Percentiles rank a stretch among this genome's conserved stretches.
phyloP scores from a whole-genome alignment of 2,329 filamentous ascomycete species.

The Clarireedia paspali region DNA sequence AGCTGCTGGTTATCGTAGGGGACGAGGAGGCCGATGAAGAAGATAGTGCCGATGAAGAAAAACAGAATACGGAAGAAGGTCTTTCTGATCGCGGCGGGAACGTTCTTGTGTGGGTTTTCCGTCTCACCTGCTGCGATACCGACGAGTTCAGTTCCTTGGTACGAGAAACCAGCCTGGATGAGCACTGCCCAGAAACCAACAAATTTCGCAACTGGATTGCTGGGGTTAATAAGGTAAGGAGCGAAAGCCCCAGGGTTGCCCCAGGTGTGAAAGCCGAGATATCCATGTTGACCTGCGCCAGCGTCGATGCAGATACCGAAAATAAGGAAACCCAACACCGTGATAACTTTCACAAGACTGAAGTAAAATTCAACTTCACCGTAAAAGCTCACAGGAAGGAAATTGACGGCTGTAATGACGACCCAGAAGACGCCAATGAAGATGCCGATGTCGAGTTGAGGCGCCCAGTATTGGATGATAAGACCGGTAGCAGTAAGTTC shows the following conservation, averaged over 20 bases:
- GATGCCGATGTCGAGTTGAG: conserved; percentile 55
- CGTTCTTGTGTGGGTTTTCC: conserved; percentile 50
- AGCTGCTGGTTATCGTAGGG: conserved; percentile 45
- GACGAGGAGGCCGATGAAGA: conserved; percentile 51
- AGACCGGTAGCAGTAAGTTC: conserved; percentile 66
- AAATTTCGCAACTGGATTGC: conserved; percentile 36
- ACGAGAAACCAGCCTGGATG: conserved; percentile 41
- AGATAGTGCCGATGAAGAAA: conserved; percentile 43
- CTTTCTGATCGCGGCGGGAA: conserved; percentile 57
- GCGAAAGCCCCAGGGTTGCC: conserved; percentile 53
- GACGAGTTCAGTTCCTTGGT: conserved; percentile 55
- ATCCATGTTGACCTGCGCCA: conserved; percentile 51
- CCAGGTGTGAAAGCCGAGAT: conserved; percentile 53
- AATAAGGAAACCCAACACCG: conserved; percentile 67
- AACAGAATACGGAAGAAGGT: conserved; percentile 50
- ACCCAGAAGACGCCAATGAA: conserved; percentile 70
- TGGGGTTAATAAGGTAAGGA: conserved; percentile 47
- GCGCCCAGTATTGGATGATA: conserved; percentile 69
- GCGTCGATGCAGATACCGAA: conserved; percentile 70
- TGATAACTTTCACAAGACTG: conserved; percentile 68
- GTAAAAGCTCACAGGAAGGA: conserved; percentile 64
- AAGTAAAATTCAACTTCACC: conserved; percentile 77
- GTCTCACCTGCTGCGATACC: conserved; percentile 61
- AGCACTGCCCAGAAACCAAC: conserved; percentile 63
- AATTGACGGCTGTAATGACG: conserved; percentile 60